Percentiles rank a stretch among this genome's conserved stretches.
These are phyloP conservation scores for Populus tomentosa DNA, from an alignment of 441 rosid genomes.

Conservation along the genomic window DNA sequence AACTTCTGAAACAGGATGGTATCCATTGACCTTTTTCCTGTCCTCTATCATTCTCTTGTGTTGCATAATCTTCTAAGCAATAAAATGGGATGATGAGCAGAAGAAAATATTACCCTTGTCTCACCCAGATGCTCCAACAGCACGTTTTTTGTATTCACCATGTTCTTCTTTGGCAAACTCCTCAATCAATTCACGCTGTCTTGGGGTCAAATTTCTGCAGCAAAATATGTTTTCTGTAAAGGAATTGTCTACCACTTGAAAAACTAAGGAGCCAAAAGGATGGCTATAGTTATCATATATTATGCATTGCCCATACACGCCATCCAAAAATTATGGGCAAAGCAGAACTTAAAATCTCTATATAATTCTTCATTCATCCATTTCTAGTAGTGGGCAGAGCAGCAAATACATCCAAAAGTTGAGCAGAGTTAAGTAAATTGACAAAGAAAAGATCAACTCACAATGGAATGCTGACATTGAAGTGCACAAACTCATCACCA, in stretches of 20 bases:
- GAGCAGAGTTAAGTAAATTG: background rate
- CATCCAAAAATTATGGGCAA: background rate
- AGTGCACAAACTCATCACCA: slow-evolving; percentile 89
- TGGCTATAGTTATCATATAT: background rate
- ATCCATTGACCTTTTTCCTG: slow-evolving; percentile 4
- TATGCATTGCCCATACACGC: background rate
- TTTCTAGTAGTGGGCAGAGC: background rate
- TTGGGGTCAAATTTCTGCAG: slow-evolving; percentile 68
- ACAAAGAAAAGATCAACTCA: slow-evolving; percentile 24
- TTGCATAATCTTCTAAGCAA: background rate
- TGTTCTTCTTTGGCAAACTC: slow-evolving; percentile 90
- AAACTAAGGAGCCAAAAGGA: background rate
- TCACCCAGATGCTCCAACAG: slow-evolving; percentile 79
- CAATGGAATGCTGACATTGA: slow-evolving; percentile 82
- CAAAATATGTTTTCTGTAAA: background rate
- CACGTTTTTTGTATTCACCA: slow-evolving; percentile 63
- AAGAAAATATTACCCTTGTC: background rate
- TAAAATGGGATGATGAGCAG: background rate
- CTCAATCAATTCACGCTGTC: slow-evolving; percentile 89
- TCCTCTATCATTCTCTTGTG: background rate
- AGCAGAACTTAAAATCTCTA: background rate
- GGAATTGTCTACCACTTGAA: background rate
- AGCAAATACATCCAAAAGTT: background rate
- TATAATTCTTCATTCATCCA: background rate
- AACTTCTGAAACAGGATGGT: slow-evolving; percentile 15